Conservation (phyloP, 192 early-diverging fungal genomes). For the Coemansia sp. region DNA sequence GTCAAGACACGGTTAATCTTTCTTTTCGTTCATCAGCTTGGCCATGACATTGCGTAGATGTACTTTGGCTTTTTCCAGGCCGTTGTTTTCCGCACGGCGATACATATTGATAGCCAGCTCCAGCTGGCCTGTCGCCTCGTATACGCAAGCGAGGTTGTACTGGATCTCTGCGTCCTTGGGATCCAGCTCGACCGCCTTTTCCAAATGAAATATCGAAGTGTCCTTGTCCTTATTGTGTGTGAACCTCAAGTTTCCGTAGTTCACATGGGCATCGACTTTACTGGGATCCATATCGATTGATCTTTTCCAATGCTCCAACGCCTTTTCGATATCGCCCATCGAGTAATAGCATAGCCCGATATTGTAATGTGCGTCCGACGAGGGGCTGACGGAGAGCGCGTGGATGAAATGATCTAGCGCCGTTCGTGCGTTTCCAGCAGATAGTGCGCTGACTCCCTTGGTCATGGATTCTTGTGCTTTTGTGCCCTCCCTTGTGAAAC, state of each 20-base stretch:
- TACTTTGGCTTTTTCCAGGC: conserved; percentile 56
- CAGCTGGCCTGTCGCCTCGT: conserved; percentile 60
- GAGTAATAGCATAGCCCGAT: conserved; percentile 31
- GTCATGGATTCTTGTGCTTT: conserved; percentile 27
- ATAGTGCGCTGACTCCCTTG: conserved; percentile 1
- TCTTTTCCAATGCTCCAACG: conserved; percentile 59
- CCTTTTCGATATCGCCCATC: conserved; percentile 58
- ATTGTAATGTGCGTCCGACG: conserved; percentile 35
- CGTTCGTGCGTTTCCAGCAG: conserved; percentile 14
- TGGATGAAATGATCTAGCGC: conserved; percentile 8
- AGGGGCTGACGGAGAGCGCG: conserved; percentile 4
- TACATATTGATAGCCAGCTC: conserved; percentile 62
- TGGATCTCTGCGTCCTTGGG: conserved; percentile 68
- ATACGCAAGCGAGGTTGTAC: conserved; percentile 65
- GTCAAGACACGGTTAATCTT: no score
- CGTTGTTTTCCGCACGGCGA: conserved; percentile 52
- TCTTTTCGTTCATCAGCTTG: conserved; percentile 27
- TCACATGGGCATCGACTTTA: conserved; percentile 68
- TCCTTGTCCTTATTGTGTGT: conserved; percentile 51
- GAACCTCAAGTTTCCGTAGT: conserved; percentile 64
- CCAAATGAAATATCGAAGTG: conserved; percentile 57
- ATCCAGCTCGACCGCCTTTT: conserved; percentile 59
- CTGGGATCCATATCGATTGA: conserved; percentile 58
- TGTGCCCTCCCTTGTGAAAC: neutral
- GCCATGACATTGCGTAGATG: conserved; percentile 59